A percentile compares a stretch with the other conserved stretches of the same genome.
Evolutionary conservation across 2,329 filamentous ascomycete genomes (phyloP).

Genomic region (Colletotrichum australisinense): DNA sequence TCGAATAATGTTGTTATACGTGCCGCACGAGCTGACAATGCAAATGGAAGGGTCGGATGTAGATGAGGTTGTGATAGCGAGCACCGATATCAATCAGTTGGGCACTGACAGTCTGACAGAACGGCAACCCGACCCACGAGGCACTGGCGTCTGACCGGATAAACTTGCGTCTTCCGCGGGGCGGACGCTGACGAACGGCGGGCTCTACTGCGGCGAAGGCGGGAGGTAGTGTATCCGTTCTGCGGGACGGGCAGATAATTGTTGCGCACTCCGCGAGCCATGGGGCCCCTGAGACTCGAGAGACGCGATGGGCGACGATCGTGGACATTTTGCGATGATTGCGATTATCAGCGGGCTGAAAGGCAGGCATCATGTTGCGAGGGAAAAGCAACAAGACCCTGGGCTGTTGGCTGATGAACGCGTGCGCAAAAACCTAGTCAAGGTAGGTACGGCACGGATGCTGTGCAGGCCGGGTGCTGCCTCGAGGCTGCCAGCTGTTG

Average conservation of each 20-base stretch:
- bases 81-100: background rate
- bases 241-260: conserved; percentile 26
- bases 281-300: background rate
- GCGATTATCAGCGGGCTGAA: conserved; percentile 5
- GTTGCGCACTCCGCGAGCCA: conserved; percentile 21
- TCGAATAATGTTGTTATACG: background rate
- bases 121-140: background rate
- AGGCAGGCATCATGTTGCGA: conserved; percentile 1
- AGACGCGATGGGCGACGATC: conserved; percentile 19
- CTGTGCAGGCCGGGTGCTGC: conserved; percentile 4
- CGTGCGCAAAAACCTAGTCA: background rate
- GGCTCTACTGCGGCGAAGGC: conserved; percentile 24
- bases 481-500: conserved; percentile 6
- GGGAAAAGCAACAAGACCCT: conserved; percentile 21
- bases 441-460: conserved; percentile 13
- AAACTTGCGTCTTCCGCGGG: conserved; percentile 21
- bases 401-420: background rate
- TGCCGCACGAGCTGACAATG: conserved; percentile 8
- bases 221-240: too few species aligned
- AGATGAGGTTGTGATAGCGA: background rate
- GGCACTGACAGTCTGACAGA: background rate
- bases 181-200: conserved; percentile 14
- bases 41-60: conserved; percentile 4
- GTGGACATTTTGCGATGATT: conserved; percentile 2
- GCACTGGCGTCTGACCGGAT: conserved; percentile 7